Evolutionary conservation across 1,284 basidiomycete species (phyloP).

Genomic region (Ganoderma multipileum): DNA sequence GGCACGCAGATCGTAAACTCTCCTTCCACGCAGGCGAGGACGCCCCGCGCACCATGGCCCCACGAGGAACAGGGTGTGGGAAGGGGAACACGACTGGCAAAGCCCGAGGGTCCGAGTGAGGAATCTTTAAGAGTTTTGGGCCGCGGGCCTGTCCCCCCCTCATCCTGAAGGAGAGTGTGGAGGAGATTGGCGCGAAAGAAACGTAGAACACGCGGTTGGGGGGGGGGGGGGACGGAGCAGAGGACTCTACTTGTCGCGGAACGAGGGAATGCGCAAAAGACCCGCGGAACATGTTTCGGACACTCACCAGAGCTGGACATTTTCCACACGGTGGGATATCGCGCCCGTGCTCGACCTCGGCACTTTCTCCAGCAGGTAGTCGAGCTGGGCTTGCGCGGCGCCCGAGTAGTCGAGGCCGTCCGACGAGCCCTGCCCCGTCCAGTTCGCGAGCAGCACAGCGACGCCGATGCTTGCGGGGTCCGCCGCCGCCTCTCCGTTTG

Average conservation of each 20-base stretch:
- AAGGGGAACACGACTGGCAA: not conserved
- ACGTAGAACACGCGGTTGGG: too few species aligned
- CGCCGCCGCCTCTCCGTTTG: constrained; percentile 64
- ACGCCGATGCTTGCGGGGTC: constrained; percentile 88
- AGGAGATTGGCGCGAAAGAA: too few species aligned
- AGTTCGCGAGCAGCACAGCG: constrained; percentile 81
- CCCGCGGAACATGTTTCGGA: constrained; percentile 1
- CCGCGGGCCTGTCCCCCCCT: too few species aligned
- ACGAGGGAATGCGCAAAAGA: not conserved
- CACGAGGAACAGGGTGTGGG: not conserved
- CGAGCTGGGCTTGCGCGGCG: constrained; percentile 76
- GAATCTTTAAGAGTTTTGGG: too few species aligned
- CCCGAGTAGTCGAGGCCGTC: constrained; percentile 62
- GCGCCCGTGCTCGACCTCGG: constrained; percentile 79
- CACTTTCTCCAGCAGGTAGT: constrained; percentile 71
- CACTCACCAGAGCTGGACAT: constrained; percentile 75
- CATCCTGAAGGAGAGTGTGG: too few species aligned
- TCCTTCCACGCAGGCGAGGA: not conserved
- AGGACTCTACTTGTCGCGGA: too few species aligned
- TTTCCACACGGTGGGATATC: constrained; percentile 75
- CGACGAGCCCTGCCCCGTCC: constrained; percentile 54
- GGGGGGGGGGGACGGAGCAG: too few species aligned
- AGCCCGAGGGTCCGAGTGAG: too few species aligned
- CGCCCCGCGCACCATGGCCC: not conserved
- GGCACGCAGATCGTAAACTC: not conserved